A percentile compares a stretch with the other conserved stretches of the same genome.
These are phyloP conservation scores for Neoscytalidium dimidiatum DNA, from an alignment of 2,329 filamentous ascomycete genomes.

Conservation along the genomic window DNA sequence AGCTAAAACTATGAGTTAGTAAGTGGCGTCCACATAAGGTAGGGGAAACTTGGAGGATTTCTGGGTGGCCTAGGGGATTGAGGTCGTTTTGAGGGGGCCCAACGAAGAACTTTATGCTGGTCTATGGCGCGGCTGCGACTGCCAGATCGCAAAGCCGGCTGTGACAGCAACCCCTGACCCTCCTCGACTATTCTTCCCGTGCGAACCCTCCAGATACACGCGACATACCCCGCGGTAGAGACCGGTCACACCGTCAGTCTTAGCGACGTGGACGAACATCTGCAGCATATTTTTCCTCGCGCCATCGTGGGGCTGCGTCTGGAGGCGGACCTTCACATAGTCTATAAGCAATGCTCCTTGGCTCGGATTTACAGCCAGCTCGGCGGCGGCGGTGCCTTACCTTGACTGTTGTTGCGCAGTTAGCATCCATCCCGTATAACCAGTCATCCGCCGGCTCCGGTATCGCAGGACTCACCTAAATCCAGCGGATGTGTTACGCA, in stretches of 20 bases:
- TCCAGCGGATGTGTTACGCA: constrained; percentile 92
- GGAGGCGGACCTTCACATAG: constrained; percentile 70
- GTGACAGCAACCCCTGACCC: not conserved
- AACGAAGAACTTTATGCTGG: not conserved
- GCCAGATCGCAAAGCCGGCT: not conserved
- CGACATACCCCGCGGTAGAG: constrained; percentile 75
- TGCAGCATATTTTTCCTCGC: constrained; percentile 71
- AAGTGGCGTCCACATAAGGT: not conserved
- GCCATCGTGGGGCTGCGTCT: constrained; percentile 76
- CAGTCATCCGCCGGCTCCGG: not conserved
- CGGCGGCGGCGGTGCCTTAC: constrained; percentile 30
- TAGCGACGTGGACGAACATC: constrained; percentile 81
- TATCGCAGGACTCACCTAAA: constrained; percentile 64
- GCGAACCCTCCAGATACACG: not conserved
- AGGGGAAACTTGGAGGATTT: not conserved
- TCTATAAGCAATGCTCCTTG: not conserved
- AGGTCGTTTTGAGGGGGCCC: not conserved
- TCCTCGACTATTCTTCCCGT: not conserved
- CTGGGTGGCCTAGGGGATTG: not conserved
- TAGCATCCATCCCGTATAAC: constrained; percentile 28
- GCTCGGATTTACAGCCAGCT: not conserved
- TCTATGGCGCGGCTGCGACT: not conserved
- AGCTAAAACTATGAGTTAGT: constrained; percentile 51
- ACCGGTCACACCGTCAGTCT: constrained; percentile 72
- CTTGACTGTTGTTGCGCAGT: constrained; percentile 43